Evolutionary conservation across 2,329 filamentous ascomycete genomes (phyloP), one percentile per base, ranked within the genome.

Genomic region (Orbilia javanica): DNA sequence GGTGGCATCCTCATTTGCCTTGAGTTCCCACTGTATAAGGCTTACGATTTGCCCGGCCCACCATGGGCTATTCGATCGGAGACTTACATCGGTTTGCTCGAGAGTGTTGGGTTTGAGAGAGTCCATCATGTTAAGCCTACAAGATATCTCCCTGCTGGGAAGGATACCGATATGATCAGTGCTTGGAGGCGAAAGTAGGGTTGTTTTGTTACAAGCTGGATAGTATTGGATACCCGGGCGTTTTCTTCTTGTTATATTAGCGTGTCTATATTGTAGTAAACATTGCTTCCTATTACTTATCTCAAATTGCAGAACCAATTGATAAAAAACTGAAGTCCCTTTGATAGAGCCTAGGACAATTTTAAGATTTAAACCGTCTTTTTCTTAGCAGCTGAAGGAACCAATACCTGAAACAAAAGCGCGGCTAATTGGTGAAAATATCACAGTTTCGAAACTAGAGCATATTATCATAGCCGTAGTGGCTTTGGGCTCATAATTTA

Each of bases 21-120:
- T 20, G 84, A 85, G 75, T 85, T 85, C 67, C 85, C 85, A 0
- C 75, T 85, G 52, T 85, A 83, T 75, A 85, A 85, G 78, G 80
- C 83, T 42, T 82, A 81, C 3, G 81, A 79, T 42, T 76, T 82
- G 4, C 82, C 82, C 2, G 84, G 85, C 2, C 85, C 84, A 3
- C 85, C 85, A 4, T 86, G 84, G 84, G 83, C 82, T 0, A 75
- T 85, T 22, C 80, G 74, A 10, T 80, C 66, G 22, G 42, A 79
- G 44, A 73, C 79, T 10, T 82, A 82, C 29, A 72, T 80, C 13
- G 78, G 80, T 55, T 66, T 79, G 34, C 71, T 79, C 36, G 70
- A 74, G 18, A 62, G 7, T 7, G 70, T 68, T 5, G 66, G 50
- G 34, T 84, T 85, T 66, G 66, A 80, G 44, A 81, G 83, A 60